A percentile compares a stretch with the other conserved stretches of the same genome.
Conservation (phyloP, 345 rosid genomes). For the Stellera chamaejasme region DNA sequence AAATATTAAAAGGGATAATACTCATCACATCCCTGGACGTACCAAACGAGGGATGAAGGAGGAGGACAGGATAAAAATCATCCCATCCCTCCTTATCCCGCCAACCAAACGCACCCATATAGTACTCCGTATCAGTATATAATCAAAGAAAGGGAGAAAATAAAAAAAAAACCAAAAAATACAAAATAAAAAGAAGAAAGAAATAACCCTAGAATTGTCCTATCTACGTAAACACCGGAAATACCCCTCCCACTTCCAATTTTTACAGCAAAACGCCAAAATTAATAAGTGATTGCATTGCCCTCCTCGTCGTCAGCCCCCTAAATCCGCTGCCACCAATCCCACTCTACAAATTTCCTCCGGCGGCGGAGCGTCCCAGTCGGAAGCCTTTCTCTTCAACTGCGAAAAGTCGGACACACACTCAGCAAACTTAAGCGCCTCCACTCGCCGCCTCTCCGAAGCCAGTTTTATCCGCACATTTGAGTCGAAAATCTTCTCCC, state of each 20-base stretch:
- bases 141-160: too few species aligned
- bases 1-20: too few species aligned
- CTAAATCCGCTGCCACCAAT: slow-evolving; percentile 12
- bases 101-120: too few species aligned
- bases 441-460: slow-evolving; percentile 33
- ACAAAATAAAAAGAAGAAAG: too few species aligned
- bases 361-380: slow-evolving; percentile 70
- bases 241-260: neutral
- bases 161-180: too few species aligned
- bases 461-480: slow-evolving; percentile 42
- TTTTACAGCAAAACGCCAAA: slow-evolving; percentile 9
- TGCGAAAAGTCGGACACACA: slow-evolving; percentile 51
- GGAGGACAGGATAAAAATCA: too few species aligned
- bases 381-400: slow-evolving; percentile 31
- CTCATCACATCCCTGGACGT: too few species aligned
- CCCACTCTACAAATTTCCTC: slow-evolving; percentile 55
- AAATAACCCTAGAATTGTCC: neutral
- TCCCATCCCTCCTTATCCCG: too few species aligned
- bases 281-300: too few species aligned
- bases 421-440: slow-evolving; percentile 21
- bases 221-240: neutral
- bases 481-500: slow-evolving; percentile 61
- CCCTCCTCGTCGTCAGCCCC: too few species aligned
- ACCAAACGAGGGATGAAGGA: too few species aligned
- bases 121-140: too few species aligned